These are phyloP conservation scores for Fraxinus pennsylvanica DNA, from an alignment of 257 asterid species.

Conservation along the genomic window DNA sequence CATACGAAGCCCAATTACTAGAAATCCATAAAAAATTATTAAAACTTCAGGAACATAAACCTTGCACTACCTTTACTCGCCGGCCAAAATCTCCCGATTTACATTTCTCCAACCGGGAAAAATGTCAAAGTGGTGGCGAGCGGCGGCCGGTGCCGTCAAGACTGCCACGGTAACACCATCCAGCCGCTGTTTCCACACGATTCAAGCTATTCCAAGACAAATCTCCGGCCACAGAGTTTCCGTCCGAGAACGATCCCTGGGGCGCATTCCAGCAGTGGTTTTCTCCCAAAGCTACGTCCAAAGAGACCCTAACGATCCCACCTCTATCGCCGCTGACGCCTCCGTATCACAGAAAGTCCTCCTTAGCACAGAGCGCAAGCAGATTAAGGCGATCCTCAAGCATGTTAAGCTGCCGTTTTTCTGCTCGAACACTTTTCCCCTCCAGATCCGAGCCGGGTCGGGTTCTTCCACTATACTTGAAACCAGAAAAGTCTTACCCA, in stretches of 20 bases:
- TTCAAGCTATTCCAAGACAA: slow-evolving; percentile 88
- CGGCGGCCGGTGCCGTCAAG: slow-evolving; percentile 51
- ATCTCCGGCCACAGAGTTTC: slow-evolving; percentile 69
- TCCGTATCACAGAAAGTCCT: slow-evolving; percentile 59
- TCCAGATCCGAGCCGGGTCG: slow-evolving; percentile 91
- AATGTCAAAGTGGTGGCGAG: slow-evolving; percentile 89
- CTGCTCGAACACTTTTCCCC: slow-evolving; percentile 80
- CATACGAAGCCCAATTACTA: too few relatives aligned
- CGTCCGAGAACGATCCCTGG: slow-evolving; percentile 71
- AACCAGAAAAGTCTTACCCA: slow-evolving; percentile 77
- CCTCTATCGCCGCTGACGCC: slow-evolving; percentile 46
- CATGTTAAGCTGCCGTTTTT: slow-evolving; percentile 62
- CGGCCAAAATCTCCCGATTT: not conserved
- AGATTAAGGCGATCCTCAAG: slow-evolving; percentile 73
- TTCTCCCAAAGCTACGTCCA: slow-evolving; percentile 66
- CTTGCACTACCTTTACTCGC: not conserved
- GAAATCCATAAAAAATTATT: not conserved
- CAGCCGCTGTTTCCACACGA: slow-evolving; percentile 62
- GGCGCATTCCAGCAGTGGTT: slow-evolving; percentile 87
- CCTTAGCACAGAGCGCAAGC: slow-evolving; percentile 81
- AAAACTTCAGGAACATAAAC: not conserved
- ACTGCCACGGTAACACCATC: slow-evolving; percentile 29
- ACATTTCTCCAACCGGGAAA: not conserved
- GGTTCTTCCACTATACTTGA: slow-evolving; percentile 73
- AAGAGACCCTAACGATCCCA: slow-evolving; percentile 53